Conservation (phyloP, 495 filamentous ascomycete species). For the Tuber microsphaerosporum region DNA sequence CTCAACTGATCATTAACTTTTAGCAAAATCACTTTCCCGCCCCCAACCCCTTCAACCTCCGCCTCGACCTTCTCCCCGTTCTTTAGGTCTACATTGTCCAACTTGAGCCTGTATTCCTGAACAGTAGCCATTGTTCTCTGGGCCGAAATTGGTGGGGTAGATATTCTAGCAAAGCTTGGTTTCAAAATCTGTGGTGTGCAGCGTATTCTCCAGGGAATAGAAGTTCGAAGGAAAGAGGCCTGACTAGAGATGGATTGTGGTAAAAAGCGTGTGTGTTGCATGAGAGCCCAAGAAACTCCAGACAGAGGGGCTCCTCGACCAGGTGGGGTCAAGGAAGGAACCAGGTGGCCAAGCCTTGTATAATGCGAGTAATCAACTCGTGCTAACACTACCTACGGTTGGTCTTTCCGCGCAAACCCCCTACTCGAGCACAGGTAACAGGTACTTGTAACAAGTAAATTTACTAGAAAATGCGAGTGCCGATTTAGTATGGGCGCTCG, state of each 20-base stretch:
- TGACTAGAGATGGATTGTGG: neutral
- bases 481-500: no score
- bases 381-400: neutral
- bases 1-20: conserved; percentile 67
- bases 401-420: no score
- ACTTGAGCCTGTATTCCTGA: conserved; percentile 76
- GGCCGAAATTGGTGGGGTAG: neutral
- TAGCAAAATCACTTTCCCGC: conserved; percentile 75
- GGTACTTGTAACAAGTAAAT: no score
- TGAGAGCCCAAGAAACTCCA: neutral
- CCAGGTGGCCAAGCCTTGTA: neutral
- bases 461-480: no score
- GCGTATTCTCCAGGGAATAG: neutral
- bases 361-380: neutral
- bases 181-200: neutral
- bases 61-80: conserved; percentile 77
- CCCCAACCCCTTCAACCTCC: conserved; percentile 80
- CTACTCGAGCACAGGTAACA: no score
- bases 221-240: neutral
- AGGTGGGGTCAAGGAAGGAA: neutral
- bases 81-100: conserved; percentile 63
- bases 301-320: neutral
- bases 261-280: neutral
- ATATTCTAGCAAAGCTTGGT: neutral
- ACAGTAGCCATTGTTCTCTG: conserved; percentile 26